A percentile compares a stretch with the other conserved stretches of the same genome.
These are phyloP conservation scores for Phytophthora nicotianae DNA, from an alignment of 352 stramenopile genomes.

Conservation along the genomic window DNA sequence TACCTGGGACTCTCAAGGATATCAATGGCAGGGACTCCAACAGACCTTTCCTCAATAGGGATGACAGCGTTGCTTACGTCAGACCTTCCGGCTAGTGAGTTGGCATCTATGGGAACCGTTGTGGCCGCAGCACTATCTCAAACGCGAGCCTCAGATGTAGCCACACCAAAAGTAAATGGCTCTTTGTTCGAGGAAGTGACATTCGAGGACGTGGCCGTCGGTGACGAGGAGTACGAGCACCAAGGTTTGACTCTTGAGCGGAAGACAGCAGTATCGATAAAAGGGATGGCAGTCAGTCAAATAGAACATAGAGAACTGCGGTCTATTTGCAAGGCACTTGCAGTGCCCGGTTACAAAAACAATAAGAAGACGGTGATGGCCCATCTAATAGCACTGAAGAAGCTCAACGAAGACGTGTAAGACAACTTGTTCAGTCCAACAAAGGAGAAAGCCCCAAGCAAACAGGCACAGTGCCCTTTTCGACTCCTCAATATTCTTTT, in stretches of 20 bases:
- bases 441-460: no score
- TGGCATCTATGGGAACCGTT: no score
- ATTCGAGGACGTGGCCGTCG: neutral
- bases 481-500: neutral
- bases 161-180: neutral
- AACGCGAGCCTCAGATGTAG: neutral
- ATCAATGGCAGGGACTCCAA: no score
- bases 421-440: neutral
- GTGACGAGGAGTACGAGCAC: neutral
- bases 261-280: neutral
- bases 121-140: no score
- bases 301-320: neutral
- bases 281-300: neutral
- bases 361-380: neutral
- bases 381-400: neutral
- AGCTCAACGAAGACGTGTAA: neutral
- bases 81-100: no score
- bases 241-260: neutral
- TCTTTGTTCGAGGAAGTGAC: neutral
- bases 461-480: neutral
- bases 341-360: neutral
- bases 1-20: no score
- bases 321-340: neutral
- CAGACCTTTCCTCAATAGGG: no score
- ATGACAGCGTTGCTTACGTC: no score